Percentiles rank a stretch among this genome's conserved stretches.
Conservation (phyloP, 495 filamentous ascomycete genomes). For the Tuber umbilicatum region DNA sequence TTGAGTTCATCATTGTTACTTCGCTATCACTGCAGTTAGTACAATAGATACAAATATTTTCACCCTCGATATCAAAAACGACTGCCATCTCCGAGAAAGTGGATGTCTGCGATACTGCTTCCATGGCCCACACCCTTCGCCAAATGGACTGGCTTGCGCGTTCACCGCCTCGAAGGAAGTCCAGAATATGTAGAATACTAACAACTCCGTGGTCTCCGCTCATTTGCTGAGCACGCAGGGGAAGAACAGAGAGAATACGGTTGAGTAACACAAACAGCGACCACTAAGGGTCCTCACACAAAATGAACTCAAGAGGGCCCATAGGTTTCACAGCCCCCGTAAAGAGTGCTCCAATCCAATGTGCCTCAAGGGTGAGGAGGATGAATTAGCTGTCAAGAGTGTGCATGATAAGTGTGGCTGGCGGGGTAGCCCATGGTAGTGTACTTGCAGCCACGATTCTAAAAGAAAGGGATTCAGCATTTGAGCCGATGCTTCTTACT, state of each 20-base stretch:
- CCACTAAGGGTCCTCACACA: neutral
- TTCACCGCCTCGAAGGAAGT: neutral
- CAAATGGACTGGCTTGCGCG: neutral
- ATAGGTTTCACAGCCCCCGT: neutral
- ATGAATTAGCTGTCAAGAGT: neutral
- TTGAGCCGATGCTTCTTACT: no score
- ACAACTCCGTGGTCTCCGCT: neutral
- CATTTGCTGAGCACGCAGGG: neutral
- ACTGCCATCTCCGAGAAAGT: neutral
- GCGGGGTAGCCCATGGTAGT: neutral
- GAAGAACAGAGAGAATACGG: neutral
- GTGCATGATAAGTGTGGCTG: neutral
- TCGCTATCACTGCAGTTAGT: no score
- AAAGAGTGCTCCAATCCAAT: neutral
- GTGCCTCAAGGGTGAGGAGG: neutral
- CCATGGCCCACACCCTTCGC: neutral
- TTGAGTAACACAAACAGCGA: neutral
- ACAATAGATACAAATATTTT: no score
- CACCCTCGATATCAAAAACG: neutral
- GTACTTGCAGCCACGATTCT: neutral
- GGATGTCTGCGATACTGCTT: neutral
- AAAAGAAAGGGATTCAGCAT: no score
- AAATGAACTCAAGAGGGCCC: neutral
- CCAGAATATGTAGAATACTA: neutral
- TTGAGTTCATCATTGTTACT: no score